Evolutionary conservation across 306 rosid genomes (phyloP).

Genomic region (Chamaecrista fasciculata): DNA sequence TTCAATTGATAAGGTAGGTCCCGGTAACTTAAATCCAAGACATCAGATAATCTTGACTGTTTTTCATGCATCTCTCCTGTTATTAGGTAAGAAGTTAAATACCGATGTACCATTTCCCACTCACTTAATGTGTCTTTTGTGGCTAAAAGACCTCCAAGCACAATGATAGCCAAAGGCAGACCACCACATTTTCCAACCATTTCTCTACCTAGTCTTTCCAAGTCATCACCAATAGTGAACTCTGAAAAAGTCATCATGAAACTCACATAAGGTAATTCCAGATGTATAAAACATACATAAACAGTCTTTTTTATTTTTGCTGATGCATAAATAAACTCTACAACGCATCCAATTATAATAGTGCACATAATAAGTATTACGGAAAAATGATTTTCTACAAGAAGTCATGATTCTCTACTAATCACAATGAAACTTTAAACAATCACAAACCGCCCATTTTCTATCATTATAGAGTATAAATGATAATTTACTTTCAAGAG

Average conservation of each 20-base stretch:
- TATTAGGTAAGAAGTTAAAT: slow-evolving; percentile 30
- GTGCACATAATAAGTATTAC: not conserved
- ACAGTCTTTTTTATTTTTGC: no score
- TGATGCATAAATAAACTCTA: not conserved
- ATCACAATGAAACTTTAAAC: not conserved
- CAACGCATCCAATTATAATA: not conserved
- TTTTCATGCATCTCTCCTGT: slow-evolving; percentile 38
- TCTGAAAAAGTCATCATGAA: slow-evolving; percentile 24
- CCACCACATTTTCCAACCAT: slow-evolving; percentile 56
- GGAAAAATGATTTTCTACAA: not conserved
- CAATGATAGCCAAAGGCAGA: slow-evolving; percentile 53
- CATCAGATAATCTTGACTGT: slow-evolving; percentile 33
- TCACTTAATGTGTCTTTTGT: slow-evolving; percentile 36
- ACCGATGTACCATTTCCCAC: slow-evolving; percentile 39
- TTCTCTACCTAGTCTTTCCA: slow-evolving; percentile 42
- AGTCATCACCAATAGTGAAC: slow-evolving; percentile 13
- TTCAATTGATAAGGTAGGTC: slow-evolving; percentile 47
- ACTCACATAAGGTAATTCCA: not conserved
- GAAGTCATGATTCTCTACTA: not conserved
- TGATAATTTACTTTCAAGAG: not conserved
- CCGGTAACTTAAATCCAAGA: slow-evolving; percentile 47
- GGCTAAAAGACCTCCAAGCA: slow-evolving; percentile 58
- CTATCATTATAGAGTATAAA: not conserved
- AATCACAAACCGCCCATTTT: not conserved
- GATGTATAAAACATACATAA: not conserved